Percentiles rank a stretch among this genome's conserved stretches.
Evolutionary conservation across 108 stramenopile species (phyloP).

Genomic region (Fistulifera pelliculosa): DNA sequence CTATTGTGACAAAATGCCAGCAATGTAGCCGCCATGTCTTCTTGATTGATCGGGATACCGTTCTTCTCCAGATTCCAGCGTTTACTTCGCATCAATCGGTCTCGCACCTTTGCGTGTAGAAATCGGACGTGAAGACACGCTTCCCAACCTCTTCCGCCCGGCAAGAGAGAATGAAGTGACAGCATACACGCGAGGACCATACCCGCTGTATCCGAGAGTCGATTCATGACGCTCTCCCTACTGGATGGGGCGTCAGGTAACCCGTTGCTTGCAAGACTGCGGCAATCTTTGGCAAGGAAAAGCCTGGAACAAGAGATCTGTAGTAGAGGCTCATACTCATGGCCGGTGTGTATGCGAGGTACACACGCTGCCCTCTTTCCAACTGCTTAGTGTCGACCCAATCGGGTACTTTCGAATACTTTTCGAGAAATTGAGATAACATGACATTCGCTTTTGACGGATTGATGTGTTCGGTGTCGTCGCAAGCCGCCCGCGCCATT

Average conservation of each 20-base stretch:
- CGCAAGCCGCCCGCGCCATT: slow-evolving; percentile 17
- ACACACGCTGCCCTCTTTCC: slow-evolving; percentile 67
- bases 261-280: slow-evolving; percentile 51
- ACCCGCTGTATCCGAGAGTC: slow-evolving; percentile 65
- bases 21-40: slow-evolving; percentile 77
- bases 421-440: slow-evolving; percentile 20
- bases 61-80: slow-evolving; percentile 39
- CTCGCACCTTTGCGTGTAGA: slow-evolving; percentile 75
- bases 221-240: slow-evolving; percentile 26
- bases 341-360: slow-evolving; percentile 51
- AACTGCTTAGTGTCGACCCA: slow-evolving; percentile 72
- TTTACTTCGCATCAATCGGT: slow-evolving; percentile 29
- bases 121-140: slow-evolving; percentile 60
- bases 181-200: slow-evolving; percentile 33
- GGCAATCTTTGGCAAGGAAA: slow-evolving; percentile 68
- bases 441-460: slow-evolving; percentile 3
- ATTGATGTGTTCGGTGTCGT: neutral
- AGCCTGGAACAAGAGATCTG: slow-evolving; percentile 61
- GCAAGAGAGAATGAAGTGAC: slow-evolving; percentile 22
- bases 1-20: slow-evolving; percentile 72
- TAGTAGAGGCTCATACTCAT: slow-evolving; percentile 55
- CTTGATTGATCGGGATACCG: slow-evolving; percentile 82
- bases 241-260: slow-evolving; percentile 57
- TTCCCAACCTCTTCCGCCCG: slow-evolving; percentile 62
- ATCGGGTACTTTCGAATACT: slow-evolving; percentile 27